phyloP scores from a whole-genome alignment of 148 eudicot genomes.

The Spergularia marina region DNA sequence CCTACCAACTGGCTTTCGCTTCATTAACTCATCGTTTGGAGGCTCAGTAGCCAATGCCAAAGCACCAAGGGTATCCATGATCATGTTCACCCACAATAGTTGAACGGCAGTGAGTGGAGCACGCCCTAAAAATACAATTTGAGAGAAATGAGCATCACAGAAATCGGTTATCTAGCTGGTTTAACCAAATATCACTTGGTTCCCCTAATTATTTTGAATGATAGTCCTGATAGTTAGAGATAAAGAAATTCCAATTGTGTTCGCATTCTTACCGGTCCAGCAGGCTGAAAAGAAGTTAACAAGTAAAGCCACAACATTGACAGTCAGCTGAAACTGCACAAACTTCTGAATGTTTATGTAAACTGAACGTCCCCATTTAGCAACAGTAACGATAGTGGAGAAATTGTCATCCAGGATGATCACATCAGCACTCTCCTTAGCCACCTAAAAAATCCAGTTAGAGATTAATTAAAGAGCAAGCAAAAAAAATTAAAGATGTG shows the following conservation, averaged over 20 bases:
- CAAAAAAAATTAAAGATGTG: not conserved
- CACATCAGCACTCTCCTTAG: slow-evolving; percentile 98
- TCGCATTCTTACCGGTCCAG: slow-evolving; percentile 58
- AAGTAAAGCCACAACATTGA: slow-evolving; percentile 83
- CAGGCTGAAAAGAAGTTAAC: slow-evolving; percentile 97
- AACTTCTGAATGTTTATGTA: slow-evolving; percentile 93
- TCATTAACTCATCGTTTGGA: slow-evolving; percentile 86
- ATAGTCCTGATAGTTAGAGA: not conserved
- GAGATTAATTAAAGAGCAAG: slow-evolving; percentile 6
- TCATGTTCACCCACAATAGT: slow-evolving; percentile 99
- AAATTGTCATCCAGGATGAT: slow-evolving; percentile 96
- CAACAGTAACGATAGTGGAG: slow-evolving; percentile 98
- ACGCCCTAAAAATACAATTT: slow-evolving; percentile 43
- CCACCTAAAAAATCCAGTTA: slow-evolving; percentile 51
- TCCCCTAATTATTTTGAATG: not conserved
- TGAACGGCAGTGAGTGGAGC: slow-evolving; percentile 99
- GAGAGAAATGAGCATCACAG: not conserved
- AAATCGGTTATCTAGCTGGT: not conserved
- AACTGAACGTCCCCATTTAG: slow-evolving; percentile 99
- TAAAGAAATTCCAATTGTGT: not conserved
- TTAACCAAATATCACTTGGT: not conserved
- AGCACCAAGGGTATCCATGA: slow-evolving; percentile 97
- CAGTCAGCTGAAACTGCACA: slow-evolving; percentile 95
- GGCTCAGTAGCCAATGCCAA: slow-evolving; percentile 98
- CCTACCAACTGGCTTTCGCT: slow-evolving; percentile 85